Conservation (phyloP, 805 yeast species). For the Cephaloascus fragrans region DNA sequence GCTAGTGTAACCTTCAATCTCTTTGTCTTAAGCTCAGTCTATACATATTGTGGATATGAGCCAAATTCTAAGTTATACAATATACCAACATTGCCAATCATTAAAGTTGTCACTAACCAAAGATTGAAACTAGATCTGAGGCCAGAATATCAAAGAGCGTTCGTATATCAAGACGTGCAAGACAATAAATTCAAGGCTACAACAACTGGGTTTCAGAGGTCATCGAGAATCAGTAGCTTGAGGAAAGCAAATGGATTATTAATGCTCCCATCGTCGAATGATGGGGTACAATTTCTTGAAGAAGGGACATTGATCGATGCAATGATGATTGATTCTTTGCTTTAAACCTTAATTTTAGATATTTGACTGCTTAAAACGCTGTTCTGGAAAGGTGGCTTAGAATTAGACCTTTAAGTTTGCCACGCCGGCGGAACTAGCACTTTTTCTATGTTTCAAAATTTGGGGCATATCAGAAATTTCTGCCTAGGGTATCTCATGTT, state of each 20-base stretch:
- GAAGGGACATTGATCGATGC: background rate
- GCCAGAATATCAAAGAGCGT: conserved; percentile 42
- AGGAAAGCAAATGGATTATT: conserved; percentile 36
- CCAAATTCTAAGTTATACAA: conserved; percentile 3
- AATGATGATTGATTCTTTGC: background rate
- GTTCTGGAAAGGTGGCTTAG: no score
- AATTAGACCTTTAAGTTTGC: no score
- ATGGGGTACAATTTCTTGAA: background rate
- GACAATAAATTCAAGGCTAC: background rate
- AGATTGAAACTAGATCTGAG: conserved; percentile 33
- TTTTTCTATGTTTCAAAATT: no score
- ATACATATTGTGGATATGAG: conserved; percentile 22
- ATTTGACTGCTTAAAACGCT: no score
- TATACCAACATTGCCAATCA: conserved; percentile 16
- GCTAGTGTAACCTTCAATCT: conserved; percentile 37
- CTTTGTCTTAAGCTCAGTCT: conserved; percentile 36
- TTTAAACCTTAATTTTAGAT: no score
- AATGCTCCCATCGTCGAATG: conserved; percentile 25
- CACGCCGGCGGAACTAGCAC: no score
- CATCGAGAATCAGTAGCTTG: conserved; percentile 38
- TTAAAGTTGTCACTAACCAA: conserved; percentile 21
- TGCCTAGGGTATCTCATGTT: no score
- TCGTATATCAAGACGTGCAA: conserved; percentile 14
- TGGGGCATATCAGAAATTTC: no score
- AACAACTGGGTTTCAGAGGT: conserved; percentile 42